A percentile compares a stretch with the other conserved stretches of the same genome.
Evolutionary conservation across 495 filamentous ascomycete species (phyloP).

Genomic region (Neurospora pannonica): DNA sequence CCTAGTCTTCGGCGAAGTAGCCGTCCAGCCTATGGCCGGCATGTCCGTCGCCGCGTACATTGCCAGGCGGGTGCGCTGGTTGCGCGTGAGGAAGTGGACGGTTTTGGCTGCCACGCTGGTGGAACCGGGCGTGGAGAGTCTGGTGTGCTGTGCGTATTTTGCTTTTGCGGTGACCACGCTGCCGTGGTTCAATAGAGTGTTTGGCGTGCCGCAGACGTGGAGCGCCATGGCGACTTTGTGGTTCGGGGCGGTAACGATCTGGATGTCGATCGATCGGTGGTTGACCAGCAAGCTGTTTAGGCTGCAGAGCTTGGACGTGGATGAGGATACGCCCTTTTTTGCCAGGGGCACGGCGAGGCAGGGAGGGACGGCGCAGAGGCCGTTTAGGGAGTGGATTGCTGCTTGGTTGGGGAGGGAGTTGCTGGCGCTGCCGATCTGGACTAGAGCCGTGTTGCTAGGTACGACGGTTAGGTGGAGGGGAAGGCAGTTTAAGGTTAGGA

Average conservation of each 20-base stretch:
- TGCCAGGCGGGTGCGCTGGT: conserved; percentile 78
- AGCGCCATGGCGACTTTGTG: conserved; percentile 54
- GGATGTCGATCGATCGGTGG: conserved; percentile 66
- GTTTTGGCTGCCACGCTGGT: conserved; percentile 80
- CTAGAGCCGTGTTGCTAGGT: conserved; percentile 72
- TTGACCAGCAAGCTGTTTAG: conserved; percentile 67
- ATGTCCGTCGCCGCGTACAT: conserved; percentile 76
- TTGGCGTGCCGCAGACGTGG: conserved; percentile 61
- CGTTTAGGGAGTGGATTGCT: conserved; percentile 60
- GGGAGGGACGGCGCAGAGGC: conserved; percentile 35
- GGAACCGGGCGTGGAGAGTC: conserved; percentile 89
- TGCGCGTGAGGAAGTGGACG: conserved; percentile 90
- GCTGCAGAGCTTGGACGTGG: conserved; percentile 56
- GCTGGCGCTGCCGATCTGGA: conserved; percentile 81
- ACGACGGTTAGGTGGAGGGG: conserved; percentile 82
- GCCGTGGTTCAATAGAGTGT: conserved; percentile 44
- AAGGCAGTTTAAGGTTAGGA: conserved; percentile 66
- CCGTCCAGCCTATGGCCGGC: conserved; percentile 76
- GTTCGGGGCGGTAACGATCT: conserved; percentile 52
- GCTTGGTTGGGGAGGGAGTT: conserved; percentile 82
- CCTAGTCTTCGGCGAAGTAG: conserved; percentile 74
- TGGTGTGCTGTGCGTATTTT: conserved; percentile 72
- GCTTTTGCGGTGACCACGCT: conserved; percentile 70
- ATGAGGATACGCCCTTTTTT: conserved; percentile 65
- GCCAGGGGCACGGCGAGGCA: conserved; percentile 38